Conservation (phyloP, 768 basidiomycete species). For the Xerocomus brunneocitrinus region DNA sequence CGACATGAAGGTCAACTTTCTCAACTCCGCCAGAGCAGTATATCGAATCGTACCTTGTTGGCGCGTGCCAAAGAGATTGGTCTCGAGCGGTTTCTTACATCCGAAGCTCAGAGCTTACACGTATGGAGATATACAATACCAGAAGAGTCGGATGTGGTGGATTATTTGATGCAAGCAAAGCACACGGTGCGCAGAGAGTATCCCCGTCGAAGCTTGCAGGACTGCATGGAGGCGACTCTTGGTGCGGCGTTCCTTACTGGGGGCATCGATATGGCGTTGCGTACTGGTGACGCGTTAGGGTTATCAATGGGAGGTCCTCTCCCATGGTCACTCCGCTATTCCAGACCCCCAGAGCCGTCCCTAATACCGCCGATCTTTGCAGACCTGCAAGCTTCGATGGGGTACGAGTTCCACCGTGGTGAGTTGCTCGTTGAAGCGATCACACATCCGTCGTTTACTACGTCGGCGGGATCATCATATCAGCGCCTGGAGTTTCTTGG, state of each 20-base stretch:
- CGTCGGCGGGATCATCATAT: constrained; percentile 57
- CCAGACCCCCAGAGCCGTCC: constrained; percentile 27
- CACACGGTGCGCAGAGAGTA: constrained; percentile 42
- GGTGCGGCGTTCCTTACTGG: constrained; percentile 75
- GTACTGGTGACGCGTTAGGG: constrained; percentile 57
- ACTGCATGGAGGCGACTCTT: constrained; percentile 83
- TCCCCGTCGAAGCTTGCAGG: constrained; percentile 71
- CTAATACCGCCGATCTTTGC: constrained; percentile 45
- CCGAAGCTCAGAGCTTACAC: constrained; percentile 48
- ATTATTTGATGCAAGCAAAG: constrained; percentile 23
- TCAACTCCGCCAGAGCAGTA: constrained; percentile 53
- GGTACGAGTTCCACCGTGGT: constrained; percentile 65
- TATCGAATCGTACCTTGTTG: constrained; percentile 71
- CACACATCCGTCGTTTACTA: constrained; percentile 78
- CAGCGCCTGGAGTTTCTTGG: constrained; percentile 87
- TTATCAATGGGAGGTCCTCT: constrained; percentile 67
- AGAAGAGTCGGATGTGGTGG: constrained; percentile 34
- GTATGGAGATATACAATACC: constrained; percentile 56
- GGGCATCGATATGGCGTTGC: constrained; percentile 65
- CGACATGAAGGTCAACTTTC: constrained; percentile 83
- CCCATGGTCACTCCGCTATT: constrained; percentile 65
- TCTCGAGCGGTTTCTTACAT: constrained; percentile 59
- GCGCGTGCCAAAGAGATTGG: constrained; percentile 59
- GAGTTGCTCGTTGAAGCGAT: constrained; percentile 69
- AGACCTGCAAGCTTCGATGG: constrained; percentile 56